phyloP scores from a whole-genome alignment of 129 eudicot species.

The Centella asiatica region DNA sequence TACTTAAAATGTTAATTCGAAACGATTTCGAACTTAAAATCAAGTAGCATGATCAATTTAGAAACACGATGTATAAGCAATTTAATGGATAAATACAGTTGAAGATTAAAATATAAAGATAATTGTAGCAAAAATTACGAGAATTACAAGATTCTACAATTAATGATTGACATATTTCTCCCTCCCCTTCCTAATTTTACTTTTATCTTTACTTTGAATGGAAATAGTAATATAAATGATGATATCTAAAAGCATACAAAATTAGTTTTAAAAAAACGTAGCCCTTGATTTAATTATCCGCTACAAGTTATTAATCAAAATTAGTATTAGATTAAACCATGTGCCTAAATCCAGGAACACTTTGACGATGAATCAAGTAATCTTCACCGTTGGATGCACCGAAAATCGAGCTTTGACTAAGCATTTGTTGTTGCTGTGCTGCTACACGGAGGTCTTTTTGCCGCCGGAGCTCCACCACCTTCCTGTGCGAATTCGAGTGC shows the following conservation, averaged over 20 bases:
- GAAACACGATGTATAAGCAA: too few species aligned
- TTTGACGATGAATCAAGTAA: slow-evolving; percentile 57
- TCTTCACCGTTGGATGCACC: slow-evolving; percentile 41
- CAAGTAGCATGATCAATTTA: too few species aligned
- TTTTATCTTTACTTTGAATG: slow-evolving; percentile 10
- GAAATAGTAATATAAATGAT: neutral
- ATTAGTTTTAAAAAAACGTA: neutral
- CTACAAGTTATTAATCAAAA: too few species aligned
- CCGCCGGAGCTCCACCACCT: slow-evolving; percentile 88
- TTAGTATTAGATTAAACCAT: slow-evolving; percentile 32
- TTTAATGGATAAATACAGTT: neutral
- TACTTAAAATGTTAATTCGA: too few species aligned
- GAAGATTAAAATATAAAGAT: neutral
- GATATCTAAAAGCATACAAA: too few species aligned
- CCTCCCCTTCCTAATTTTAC: slow-evolving; percentile 7
- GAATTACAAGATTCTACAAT: slow-evolving; percentile 31
- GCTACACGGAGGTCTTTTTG: slow-evolving; percentile 62
- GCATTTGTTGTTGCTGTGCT: slow-evolving; percentile 41
- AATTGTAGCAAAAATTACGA: neutral
- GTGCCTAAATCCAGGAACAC: slow-evolving; percentile 43
- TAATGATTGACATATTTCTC: slow-evolving; percentile 29
- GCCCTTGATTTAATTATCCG: too few species aligned
- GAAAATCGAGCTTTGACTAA: slow-evolving; percentile 32
- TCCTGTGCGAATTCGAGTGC: slow-evolving; percentile 91
- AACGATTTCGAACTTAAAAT: too few species aligned